These are phyloP conservation scores for Amoeboaphelidium protococcarum DNA, from an alignment of 371 early-diverging fungal species.

Conservation along the genomic window DNA sequence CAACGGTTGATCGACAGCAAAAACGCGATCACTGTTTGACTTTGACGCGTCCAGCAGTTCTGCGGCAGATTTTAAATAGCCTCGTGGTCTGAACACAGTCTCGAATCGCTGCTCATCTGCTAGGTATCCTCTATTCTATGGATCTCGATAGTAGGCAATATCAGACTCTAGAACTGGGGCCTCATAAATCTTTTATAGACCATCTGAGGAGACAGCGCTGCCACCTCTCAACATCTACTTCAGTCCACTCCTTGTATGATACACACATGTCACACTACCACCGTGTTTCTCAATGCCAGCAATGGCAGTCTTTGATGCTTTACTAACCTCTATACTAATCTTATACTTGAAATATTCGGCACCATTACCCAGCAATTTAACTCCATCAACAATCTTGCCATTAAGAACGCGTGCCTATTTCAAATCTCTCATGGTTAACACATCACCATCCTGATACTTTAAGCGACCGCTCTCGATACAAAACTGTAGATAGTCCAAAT, in stretches of 20 bases:
- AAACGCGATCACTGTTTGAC: background rate
- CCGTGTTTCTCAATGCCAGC: constrained; percentile 52
- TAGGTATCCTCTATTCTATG: background rate
- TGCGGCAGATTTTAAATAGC: background rate
- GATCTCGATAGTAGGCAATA: background rate
- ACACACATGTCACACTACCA: constrained; percentile 50
- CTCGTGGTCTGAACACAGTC: background rate
- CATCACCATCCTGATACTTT: constrained; percentile 40
- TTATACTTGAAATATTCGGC: constrained; percentile 30
- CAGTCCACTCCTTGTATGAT: constrained; percentile 46
- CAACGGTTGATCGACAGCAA: background rate
- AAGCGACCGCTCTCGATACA: constrained; percentile 66
- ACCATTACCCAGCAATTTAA: constrained; percentile 51
- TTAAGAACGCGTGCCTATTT: constrained; percentile 35
- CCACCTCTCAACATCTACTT: constrained; percentile 46
- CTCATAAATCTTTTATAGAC: background rate
- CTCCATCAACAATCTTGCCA: constrained; percentile 54
- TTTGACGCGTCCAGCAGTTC: too few relatives aligned
- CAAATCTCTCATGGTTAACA: constrained; percentile 61
- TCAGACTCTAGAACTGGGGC: background rate
- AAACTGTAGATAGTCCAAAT: constrained; percentile 66
- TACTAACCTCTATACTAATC: constrained; percentile 55
- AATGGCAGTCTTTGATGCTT: constrained; percentile 55
- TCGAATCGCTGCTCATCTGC: background rate
- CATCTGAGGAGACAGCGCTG: background rate